Conservation (phyloP, 2,329 filamentous ascomycete species). For the Didymella exigua region DNA sequence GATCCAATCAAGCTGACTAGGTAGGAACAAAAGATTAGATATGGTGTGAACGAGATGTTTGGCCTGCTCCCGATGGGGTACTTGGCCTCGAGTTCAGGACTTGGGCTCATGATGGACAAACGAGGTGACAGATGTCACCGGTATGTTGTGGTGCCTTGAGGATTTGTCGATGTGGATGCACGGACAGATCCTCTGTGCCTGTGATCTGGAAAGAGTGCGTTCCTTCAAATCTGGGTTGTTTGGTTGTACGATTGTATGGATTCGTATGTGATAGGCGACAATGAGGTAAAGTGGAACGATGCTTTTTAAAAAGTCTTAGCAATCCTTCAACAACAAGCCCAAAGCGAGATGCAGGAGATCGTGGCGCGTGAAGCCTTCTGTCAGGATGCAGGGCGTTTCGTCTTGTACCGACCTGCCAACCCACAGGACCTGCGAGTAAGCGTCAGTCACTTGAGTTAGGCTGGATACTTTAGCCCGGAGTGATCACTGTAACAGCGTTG, state of each 20-base stretch:
- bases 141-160: neutral
- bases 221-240: neutral
- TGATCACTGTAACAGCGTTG: constrained; percentile 11
- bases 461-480: constrained; percentile 2
- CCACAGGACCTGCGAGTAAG: constrained; percentile 1
- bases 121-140: neutral
- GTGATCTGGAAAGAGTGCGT: neutral
- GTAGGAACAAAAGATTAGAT: constrained; percentile 61
- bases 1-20: constrained; percentile 76
- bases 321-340: neutral
- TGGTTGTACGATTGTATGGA: neutral
- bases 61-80: constrained; percentile 46
- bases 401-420: constrained; percentile 10
- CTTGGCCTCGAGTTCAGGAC: constrained; percentile 22
- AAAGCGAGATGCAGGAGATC: neutral
- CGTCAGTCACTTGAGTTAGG: neutral
- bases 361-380: constrained; percentile 14
- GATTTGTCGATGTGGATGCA: neutral
- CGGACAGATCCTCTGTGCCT: constrained; percentile 1
- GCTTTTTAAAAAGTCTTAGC: constrained; percentile 8
- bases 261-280: neutral
- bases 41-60: constrained; percentile 48
- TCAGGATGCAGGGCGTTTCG: constrained; percentile 7
- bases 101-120: constrained; percentile 15
- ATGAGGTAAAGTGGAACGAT: constrained; percentile 4